These are phyloP conservation scores for Diaporthe destruens DNA, from an alignment of 2,329 filamentous ascomycete species.

Conservation along the genomic window DNA sequence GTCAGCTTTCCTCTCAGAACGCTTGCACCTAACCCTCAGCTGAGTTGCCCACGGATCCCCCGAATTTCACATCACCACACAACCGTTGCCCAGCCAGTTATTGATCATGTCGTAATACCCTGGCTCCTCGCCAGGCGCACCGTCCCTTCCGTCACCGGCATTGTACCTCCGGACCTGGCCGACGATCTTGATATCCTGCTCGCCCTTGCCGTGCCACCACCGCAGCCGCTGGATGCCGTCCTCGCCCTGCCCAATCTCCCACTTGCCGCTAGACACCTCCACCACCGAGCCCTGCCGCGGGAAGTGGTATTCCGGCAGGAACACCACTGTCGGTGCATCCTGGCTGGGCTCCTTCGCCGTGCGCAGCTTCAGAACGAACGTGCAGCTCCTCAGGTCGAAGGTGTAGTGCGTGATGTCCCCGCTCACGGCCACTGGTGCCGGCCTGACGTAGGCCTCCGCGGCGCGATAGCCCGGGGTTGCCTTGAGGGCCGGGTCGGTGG, in stretches of 20 bases:
- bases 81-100: slow-evolving; percentile 62
- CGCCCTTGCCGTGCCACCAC: slow-evolving; percentile 94
- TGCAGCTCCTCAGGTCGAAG: slow-evolving; percentile 85
- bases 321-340: slow-evolving; percentile 82
- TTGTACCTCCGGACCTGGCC: slow-evolving; percentile 78
- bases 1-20: not conserved
- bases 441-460: slow-evolving; percentile 92
- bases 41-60: not conserved
- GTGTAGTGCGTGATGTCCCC: slow-evolving; percentile 79
- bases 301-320: slow-evolving; percentile 93
- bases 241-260: slow-evolving; percentile 82
- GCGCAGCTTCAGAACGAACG: slow-evolving; percentile 79
- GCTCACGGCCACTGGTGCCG: slow-evolving; percentile 80
- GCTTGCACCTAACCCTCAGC: not conserved
- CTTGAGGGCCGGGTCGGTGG: slow-evolving; percentile 65
- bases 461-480: slow-evolving; percentile 82
- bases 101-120: slow-evolving; percentile 82
- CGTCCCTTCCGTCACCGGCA: slow-evolving; percentile 68
- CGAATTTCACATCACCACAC: slow-evolving; percentile 63
- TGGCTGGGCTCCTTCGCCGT: slow-evolving; percentile 67
- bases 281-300: slow-evolving; percentile 79
- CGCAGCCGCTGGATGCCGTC: slow-evolving; percentile 80
- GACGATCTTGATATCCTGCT: slow-evolving; percentile 82
- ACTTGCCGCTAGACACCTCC: slow-evolving; percentile 86
- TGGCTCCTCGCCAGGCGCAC: slow-evolving; percentile 76